Percentiles rank a stretch among this genome's conserved stretches.
phyloP scores from a whole-genome alignment of 116 monocot genomes.

The Cymodocea nodosa region DNA sequence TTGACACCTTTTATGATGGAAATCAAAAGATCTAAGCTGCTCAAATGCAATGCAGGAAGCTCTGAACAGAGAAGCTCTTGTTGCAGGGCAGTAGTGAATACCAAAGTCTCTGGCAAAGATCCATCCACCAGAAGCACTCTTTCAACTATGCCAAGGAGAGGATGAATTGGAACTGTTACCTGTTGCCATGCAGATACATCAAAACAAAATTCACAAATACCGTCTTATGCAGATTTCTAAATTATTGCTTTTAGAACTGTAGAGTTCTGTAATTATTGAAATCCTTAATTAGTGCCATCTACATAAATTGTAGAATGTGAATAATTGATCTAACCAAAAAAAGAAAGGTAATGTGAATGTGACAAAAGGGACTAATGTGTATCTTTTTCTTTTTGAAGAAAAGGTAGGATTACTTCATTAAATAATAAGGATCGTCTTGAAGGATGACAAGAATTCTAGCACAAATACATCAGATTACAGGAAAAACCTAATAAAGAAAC shows the following conservation, averaged over 20 bases:
- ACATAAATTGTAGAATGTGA: background rate
- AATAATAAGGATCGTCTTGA: no score
- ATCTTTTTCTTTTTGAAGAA: background rate
- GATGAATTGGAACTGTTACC: constrained; percentile 49
- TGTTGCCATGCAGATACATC: constrained; percentile 10
- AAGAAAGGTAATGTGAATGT: background rate
- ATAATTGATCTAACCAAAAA: background rate
- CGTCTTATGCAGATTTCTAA: no score
- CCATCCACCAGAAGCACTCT: constrained; percentile 73
- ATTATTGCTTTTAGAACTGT: no score
- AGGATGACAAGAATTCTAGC: no score
- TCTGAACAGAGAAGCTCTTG: constrained; percentile 87
- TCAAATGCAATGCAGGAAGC: constrained; percentile 64
- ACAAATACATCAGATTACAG: no score
- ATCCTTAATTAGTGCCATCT: no score
- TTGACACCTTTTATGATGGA: constrained; percentile 46
- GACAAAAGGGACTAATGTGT: background rate
- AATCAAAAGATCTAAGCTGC: constrained; percentile 61
- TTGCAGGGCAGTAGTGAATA: constrained; percentile 58
- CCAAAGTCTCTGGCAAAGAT: constrained; percentile 36
- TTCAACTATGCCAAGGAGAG: constrained; percentile 39
- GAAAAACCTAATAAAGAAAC: no score
- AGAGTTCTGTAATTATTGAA: no score
- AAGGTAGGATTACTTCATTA: no score
- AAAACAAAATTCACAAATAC: background rate